Conservation (phyloP, 192 early-diverging fungal genomes). For the Phlyctochytrium arcticum region DNA sequence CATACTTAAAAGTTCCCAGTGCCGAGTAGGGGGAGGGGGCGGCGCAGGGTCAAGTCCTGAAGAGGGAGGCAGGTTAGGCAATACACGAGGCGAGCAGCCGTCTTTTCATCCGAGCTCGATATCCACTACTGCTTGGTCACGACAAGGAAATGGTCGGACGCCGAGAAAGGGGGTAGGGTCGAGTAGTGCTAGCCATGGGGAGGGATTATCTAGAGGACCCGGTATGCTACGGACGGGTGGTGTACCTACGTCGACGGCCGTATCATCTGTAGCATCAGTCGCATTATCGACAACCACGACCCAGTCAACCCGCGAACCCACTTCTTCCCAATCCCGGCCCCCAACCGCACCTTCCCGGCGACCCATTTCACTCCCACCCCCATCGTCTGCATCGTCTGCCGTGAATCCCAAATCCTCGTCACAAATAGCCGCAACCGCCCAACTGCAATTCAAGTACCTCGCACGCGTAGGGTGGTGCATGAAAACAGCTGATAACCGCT, state of each 20-base stretch:
- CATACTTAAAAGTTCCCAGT: constrained; percentile 46
- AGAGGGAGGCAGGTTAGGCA: neutral
- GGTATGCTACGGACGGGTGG: neutral
- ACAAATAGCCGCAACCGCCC: neutral
- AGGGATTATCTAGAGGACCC: neutral
- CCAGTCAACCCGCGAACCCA: neutral
- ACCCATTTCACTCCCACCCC: neutral
- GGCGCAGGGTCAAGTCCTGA: neutral
- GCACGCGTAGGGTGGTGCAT: constrained; percentile 49
- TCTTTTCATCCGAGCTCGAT: constrained; percentile 30
- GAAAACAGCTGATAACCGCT: constrained; percentile 26
- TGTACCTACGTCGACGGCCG: too few species aligned
- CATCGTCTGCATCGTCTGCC: neutral
- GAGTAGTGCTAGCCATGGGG: neutral
- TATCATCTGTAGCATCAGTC: too few species aligned
- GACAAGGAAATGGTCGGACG: neutral
- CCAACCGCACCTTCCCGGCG: neutral
- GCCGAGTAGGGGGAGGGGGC: neutral
- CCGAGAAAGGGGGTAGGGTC: neutral
- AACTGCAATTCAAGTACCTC: constrained; percentile 25
- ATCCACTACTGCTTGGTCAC: constrained; percentile 8
- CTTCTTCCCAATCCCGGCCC: neutral
- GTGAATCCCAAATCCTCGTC: neutral
- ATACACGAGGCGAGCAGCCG: neutral
- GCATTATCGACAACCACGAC: neutral